Evolutionary conservation across 2,329 filamentous ascomycete genomes (phyloP), one percentile per base, ranked within the genome.

Genomic region (Blumeriella jaapii): DNA sequence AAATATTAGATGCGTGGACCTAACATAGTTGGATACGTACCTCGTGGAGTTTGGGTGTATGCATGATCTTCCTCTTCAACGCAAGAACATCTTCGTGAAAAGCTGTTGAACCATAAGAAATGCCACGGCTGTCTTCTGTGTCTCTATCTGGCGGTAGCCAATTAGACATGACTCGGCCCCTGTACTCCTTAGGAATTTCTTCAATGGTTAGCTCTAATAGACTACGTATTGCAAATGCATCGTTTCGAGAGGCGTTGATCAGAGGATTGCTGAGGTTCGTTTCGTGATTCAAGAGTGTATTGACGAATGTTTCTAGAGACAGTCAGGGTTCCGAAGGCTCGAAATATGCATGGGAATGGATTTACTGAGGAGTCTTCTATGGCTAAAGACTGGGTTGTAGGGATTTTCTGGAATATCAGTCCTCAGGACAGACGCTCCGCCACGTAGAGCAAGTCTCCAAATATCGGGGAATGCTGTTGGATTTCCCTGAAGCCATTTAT

Each of bases 1-100:
- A 41, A 25, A n/a, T 20, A 20, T 45, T 19, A 44, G 25, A n/a
- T 20, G 31, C 34, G 24, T 10, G 28, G 19, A 15, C 20, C 11
- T n/a, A 29, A 10, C 23, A 26, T 22, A 24, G 27, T 12, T 2
- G 8, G 14, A 18, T 9, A 30, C 48, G 34, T 48, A 57, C 56
- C 26, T 66, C 56, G 44, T 71, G 68, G 37, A 69, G 69, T 0
- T 66, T 69, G 0, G 68, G 61, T n/a, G 61, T 59, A 4, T 54
- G 51, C 61, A 71, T 68, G 15, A 71, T 52, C 46, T 67, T 71
- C 2, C 61, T 51, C 42, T 64, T 60, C 30, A 74, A 46, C 13
- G 61, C 59, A 5, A 73, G 52, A 4, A 66, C 46, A 23, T 42
- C 38, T 18, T 47, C 39, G 34, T 52, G 36, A n/a, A 50, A 25